These are phyloP conservation scores for Aspergillus sp. DNA, from an alignment of 2,329 filamentous ascomycete species.

Conservation along the genomic window DNA sequence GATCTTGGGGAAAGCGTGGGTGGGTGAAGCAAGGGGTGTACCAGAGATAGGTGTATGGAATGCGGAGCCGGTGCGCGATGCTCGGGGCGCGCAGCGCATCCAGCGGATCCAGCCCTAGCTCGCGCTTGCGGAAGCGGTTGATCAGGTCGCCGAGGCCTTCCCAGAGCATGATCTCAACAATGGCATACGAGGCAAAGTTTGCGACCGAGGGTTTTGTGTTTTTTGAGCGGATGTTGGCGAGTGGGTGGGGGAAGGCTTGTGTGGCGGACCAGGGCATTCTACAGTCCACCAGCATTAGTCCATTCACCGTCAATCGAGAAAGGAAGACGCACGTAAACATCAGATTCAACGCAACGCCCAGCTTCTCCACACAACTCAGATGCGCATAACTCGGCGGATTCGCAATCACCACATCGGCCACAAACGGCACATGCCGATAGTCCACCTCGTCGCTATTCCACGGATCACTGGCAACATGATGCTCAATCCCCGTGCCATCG, in stretches of 20 bases:
- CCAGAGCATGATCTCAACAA: slow-evolving; percentile 93
- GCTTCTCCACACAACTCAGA: slow-evolving; percentile 76
- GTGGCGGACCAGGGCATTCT: slow-evolving; percentile 91
- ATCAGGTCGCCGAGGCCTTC: slow-evolving; percentile 90
- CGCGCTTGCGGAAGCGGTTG: slow-evolving; percentile 79
- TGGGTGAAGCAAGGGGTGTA: slow-evolving; percentile 26
- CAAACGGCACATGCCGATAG: slow-evolving; percentile 66
- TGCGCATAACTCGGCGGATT: slow-evolving; percentile 81
- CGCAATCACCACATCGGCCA: slow-evolving; percentile 86
- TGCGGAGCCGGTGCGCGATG: slow-evolving; percentile 72
- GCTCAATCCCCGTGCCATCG: slow-evolving; percentile 60
- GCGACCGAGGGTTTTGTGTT: slow-evolving; percentile 77
- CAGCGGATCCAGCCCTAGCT: slow-evolving; percentile 75
- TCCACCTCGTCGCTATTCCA: slow-evolving; percentile 37
- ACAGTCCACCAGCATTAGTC: neutral
- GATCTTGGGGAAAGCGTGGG: no score
- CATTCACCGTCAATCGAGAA: neutral
- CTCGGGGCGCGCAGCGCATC: slow-evolving; percentile 83
- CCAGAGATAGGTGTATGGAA: slow-evolving; percentile 94
- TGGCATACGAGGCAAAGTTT: slow-evolving; percentile 80
- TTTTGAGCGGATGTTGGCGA: slow-evolving; percentile 78
- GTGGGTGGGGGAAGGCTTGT: slow-evolving; percentile 80
- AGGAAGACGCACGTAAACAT: slow-evolving; percentile 76
- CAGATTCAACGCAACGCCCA: slow-evolving; percentile 77
- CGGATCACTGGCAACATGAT: slow-evolving; percentile 56